phyloP scores from a whole-genome alignment of 495 filamentous ascomycete genomes.

The Trypethelium eluteriae region DNA sequence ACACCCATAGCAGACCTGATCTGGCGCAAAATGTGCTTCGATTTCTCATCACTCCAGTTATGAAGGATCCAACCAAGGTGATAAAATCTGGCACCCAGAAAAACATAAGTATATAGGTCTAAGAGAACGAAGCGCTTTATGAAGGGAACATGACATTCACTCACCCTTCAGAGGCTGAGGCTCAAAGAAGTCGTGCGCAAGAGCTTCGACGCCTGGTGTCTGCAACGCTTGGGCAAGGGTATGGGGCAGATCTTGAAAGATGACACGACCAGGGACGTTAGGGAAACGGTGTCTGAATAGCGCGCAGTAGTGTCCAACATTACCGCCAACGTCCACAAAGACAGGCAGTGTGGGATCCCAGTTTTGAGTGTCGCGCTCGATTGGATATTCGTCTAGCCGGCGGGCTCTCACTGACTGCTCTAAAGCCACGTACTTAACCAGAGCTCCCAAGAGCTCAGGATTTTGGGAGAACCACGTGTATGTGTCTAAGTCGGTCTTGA shows the following conservation, averaged over 20 bases:
- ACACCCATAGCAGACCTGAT: slow-evolving; percentile 14
- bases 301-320: slow-evolving; percentile 10
- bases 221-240: slow-evolving; percentile 1
- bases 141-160: neutral
- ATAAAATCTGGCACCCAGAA: slow-evolving; percentile 14
- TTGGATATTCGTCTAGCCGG: neutral
- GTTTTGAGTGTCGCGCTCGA: slow-evolving; percentile 1
- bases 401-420: neutral
- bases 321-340: slow-evolving; percentile 20
- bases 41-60: slow-evolving; percentile 20
- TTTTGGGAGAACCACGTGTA: neutral
- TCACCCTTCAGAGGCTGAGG: slow-evolving; percentile 17
- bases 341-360: slow-evolving; percentile 1
- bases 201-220: slow-evolving; percentile 12
- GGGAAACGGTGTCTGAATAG: slow-evolving; percentile 9
- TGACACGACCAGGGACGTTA: slow-evolving; percentile 13
- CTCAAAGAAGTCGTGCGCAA: slow-evolving; percentile 20
- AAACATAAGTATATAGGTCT: neutral
- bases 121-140: neutral
- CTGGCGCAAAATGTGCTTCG: slow-evolving; percentile 9
- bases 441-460: neutral
- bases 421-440: neutral
- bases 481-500: slow-evolving; percentile 1
- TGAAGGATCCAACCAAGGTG: slow-evolving; percentile 16
- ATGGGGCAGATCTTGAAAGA: slow-evolving; percentile 16